Conservation (phyloP, 1,284 basidiomycete genomes). For the Sutorius eximius region DNA sequence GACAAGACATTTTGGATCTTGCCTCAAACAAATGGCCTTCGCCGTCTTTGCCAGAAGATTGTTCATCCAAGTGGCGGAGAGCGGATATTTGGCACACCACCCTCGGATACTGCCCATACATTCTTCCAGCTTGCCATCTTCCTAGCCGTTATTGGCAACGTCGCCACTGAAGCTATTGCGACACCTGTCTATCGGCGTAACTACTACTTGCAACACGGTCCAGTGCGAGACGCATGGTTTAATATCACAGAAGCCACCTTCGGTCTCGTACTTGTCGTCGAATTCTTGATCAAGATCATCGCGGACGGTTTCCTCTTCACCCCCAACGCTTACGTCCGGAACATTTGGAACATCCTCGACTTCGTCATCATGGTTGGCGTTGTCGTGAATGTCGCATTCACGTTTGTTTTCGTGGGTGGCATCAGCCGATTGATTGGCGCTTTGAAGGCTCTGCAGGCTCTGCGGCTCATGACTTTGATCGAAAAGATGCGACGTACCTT, state of each 20-base stretch:
- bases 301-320: conserved; percentile 94
- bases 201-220: conserved; percentile 67
- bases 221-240: conserved; percentile 80
- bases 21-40: conserved; percentile 76
- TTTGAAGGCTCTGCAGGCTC: conserved; percentile 86
- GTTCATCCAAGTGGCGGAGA: conserved; percentile 85
- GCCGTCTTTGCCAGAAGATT: conserved; percentile 80
- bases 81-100: conserved; percentile 75
- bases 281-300: conserved; percentile 89
- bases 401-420: conserved; percentile 77
- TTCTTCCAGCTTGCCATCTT: conserved; percentile 79
- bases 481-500: conserved; percentile 88
- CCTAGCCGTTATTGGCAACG: conserved; percentile 78
- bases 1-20: conserved; percentile 93
- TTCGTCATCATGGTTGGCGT: conserved; percentile 84
- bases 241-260: conserved; percentile 81
- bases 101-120: conserved; percentile 67
- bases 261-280: conserved; percentile 74
- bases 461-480: conserved; percentile 89
- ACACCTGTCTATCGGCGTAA: conserved; percentile 84
- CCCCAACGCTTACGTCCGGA: conserved; percentile 91
- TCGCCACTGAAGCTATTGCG: conserved; percentile 83
- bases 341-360: conserved; percentile 92
- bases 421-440: conserved; percentile 83
- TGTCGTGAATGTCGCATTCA: conserved; percentile 79